phyloP scores from a whole-genome alignment of 176 grass and related monocot genomes.

The Oryza punctata region DNA sequence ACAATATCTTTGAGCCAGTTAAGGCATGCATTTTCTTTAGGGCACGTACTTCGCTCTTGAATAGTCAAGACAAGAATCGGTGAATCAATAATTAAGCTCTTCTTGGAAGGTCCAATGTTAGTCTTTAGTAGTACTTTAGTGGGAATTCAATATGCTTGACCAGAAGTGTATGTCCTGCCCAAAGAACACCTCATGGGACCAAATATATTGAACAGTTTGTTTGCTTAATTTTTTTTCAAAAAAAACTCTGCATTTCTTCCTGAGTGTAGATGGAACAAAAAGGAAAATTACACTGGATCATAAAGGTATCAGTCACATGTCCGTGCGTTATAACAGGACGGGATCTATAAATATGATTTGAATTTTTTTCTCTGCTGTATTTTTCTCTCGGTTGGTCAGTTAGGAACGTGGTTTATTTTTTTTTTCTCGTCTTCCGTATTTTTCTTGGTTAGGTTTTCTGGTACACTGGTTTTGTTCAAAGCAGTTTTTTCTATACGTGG shows the following conservation, averaged over 20 bases:
- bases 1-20: neutral
- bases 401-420: too few relatives aligned
- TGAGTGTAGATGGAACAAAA: neutral
- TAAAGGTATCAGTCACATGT: too few relatives aligned
- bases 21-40: neutral
- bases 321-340: too few relatives aligned
- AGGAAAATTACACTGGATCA: neutral
- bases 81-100: constrained; percentile 4
- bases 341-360: too few relatives aligned
- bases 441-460: too few relatives aligned
- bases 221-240: neutral
- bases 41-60: neutral
- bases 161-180: neutral
- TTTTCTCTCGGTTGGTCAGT: too few relatives aligned
- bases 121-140: neutral
- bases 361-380: too few relatives aligned
- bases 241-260: neutral
- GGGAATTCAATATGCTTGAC: constrained; percentile 11
- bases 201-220: neutral
- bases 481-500: too few relatives aligned
- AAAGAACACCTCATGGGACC: neutral
- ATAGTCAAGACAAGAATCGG: constrained; percentile 11
- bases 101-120: neutral
- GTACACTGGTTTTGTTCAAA: too few relatives aligned
- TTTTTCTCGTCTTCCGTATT: too few relatives aligned